These are phyloP conservation scores for Pleurotus giganteus DNA, from an alignment of 768 basidiomycete species.

Conservation along the genomic window DNA sequence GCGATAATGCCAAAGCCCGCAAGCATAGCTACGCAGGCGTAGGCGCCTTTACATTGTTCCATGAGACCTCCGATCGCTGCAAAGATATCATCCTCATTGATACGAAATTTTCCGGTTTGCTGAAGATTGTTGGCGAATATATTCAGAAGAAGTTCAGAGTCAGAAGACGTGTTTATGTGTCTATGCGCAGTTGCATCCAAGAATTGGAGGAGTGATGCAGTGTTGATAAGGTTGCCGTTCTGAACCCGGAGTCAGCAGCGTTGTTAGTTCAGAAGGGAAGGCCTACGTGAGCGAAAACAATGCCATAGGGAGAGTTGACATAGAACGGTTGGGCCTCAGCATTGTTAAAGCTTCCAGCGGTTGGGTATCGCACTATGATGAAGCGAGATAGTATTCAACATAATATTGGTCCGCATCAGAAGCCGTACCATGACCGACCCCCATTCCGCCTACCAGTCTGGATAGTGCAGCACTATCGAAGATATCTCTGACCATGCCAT, in stretches of 20 bases:
- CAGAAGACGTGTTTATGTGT: constrained; percentile 98
- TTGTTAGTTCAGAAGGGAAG: constrained; percentile 5
- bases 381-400: constrained; percentile 11
- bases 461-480: constrained; percentile 80
- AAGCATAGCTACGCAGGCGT: constrained; percentile 98
- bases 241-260: constrained; percentile 27
- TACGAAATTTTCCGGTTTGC: constrained; percentile 97
- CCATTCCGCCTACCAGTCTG: constrained; percentile 90
- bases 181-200: constrained; percentile 96
- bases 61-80: constrained; percentile 89
- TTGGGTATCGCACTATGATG: constrained; percentile 87
- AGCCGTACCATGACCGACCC: constrained; percentile 87
- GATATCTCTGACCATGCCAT: constrained; percentile 98
- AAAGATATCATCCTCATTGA: constrained; percentile 99
- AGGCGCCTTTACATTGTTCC: constrained; percentile 86
- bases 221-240: constrained; percentile 99
- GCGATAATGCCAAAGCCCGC: constrained; percentile 98
- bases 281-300: constrained; percentile 94
- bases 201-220: constrained; percentile 77
- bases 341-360: constrained; percentile 94
- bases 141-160: constrained; percentile 96
- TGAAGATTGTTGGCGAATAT: constrained; percentile 98
- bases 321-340: constrained; percentile 99
- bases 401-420: neutral
- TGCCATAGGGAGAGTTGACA: constrained; percentile 99